Evolutionary conservation across 768 basidiomycete genomes (phyloP).

Genomic region (Mycena vulgaris): DNA sequence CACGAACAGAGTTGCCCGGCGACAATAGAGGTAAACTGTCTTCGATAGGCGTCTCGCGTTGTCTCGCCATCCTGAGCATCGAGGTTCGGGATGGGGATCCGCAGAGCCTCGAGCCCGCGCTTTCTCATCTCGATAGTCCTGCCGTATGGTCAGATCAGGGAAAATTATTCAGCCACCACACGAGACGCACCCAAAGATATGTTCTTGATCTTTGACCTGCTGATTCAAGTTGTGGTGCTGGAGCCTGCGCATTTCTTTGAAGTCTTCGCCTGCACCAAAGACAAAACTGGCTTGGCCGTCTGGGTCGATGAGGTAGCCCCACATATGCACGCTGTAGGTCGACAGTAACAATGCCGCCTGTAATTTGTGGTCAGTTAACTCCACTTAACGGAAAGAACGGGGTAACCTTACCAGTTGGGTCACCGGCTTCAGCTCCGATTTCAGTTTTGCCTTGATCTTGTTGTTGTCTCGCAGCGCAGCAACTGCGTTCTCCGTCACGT

Average conservation of each 20-base stretch:
- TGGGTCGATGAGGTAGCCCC: neutral
- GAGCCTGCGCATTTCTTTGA: neutral
- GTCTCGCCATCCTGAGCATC: neutral
- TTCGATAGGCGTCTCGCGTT: neutral
- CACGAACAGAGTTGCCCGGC: neutral
- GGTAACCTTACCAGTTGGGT: neutral
- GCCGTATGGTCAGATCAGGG: neutral
- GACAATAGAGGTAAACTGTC: constrained; percentile 1
- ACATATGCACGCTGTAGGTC: neutral
- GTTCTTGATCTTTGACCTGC: too few species aligned
- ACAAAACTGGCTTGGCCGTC: too few species aligned
- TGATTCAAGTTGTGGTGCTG: constrained; percentile 1
- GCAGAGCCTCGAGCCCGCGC: neutral
- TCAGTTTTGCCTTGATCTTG: neutral
- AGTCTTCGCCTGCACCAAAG: neutral
- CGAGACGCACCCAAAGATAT: neutral
- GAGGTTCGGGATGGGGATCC: neutral
- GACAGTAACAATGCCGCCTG: neutral
- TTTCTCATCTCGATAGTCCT: constrained; percentile 1
- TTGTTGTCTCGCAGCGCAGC: neutral
- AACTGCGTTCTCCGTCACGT: neutral
- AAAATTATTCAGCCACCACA: neutral
- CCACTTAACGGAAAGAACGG: neutral
- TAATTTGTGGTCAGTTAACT: constrained; percentile 1
- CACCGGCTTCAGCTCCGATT: neutral